Evolutionary conservation across 1,284 basidiomycete species (phyloP).

Genomic region (Sporisorium graminicola): DNA sequence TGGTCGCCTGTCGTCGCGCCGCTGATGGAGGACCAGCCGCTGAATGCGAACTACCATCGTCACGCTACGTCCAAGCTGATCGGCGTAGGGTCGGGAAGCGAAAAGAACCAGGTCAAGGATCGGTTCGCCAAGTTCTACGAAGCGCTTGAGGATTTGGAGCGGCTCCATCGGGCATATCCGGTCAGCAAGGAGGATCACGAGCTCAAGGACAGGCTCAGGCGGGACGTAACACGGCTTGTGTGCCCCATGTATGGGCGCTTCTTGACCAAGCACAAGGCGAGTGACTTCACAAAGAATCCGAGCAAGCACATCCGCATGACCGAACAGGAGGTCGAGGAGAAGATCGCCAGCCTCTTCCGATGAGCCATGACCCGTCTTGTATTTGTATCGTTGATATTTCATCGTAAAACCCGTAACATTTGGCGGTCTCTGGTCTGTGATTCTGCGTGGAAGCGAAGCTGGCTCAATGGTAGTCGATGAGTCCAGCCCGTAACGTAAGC

Average conservation of each 20-base stretch:
- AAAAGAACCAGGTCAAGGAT: conserved; percentile 65
- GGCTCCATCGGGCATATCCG: conserved; percentile 62
- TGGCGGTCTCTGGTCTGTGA: no score
- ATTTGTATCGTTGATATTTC: conserved; percentile 20
- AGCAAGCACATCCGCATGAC: conserved; percentile 61
- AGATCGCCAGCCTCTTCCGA: conserved; percentile 50
- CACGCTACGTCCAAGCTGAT: conserved; percentile 55
- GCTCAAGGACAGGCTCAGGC: conserved; percentile 45
- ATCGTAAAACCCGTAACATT: background rate
- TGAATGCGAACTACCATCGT: conserved; percentile 40
- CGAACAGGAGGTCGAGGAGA: conserved; percentile 57
- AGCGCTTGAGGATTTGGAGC: conserved; percentile 58
- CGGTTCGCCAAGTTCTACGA: conserved; percentile 65
- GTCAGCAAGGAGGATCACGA: conserved; percentile 56
- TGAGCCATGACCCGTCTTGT: conserved; percentile 17
- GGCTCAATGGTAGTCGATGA: conserved; percentile 65
- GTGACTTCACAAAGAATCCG: conserved; percentile 63
- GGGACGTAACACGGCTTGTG: conserved; percentile 57
- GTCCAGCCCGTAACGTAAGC: conserved; percentile 53
- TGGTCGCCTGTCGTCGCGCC: conserved; percentile 62
- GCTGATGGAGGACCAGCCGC: conserved; percentile 59
- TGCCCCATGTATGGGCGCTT: conserved; percentile 60
- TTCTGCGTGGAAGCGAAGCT: no score
- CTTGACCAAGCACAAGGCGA: conserved; percentile 50
- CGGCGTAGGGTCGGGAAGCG: conserved; percentile 53